phyloP scores from a whole-genome alignment of 768 basidiomycete species.

The Trametes villosa region DNA sequence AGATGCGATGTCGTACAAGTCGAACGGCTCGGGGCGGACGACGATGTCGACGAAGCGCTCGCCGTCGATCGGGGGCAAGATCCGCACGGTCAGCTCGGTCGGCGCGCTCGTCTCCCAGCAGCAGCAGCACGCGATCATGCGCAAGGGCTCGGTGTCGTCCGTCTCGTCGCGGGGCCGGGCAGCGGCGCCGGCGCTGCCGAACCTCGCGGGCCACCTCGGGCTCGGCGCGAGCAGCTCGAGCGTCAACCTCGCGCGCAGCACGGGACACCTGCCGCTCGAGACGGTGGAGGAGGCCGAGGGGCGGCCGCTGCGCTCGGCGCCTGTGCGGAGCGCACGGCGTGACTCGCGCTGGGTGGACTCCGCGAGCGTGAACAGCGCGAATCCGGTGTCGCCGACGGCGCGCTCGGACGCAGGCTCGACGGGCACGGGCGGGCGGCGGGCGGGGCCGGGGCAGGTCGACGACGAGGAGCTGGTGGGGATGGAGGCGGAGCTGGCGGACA shows the following conservation, averaged over 20 bases:
- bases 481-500: constrained; percentile 69
- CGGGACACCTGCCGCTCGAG: constrained; percentile 53
- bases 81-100: constrained; percentile 7
- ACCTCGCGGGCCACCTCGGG: constrained; percentile 35
- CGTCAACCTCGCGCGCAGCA: constrained; percentile 57
- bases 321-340: constrained; percentile 4
- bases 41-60: constrained; percentile 29
- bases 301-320: neutral
- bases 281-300: constrained; percentile 54
- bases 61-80: constrained; percentile 25
- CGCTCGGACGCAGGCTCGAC: constrained; percentile 22
- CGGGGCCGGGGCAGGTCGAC: constrained; percentile 23
- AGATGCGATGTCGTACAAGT: constrained; percentile 34
- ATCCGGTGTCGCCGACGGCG: constrained; percentile 10
- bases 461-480: constrained; percentile 42
- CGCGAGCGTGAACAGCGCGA: constrained; percentile 1
- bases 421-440: constrained; percentile 19
- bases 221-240: constrained; percentile 45
- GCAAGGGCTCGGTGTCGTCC: constrained; percentile 68
- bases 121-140: constrained; percentile 27
- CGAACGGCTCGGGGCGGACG: constrained; percentile 29
- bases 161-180: constrained; percentile 53
- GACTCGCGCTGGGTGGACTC: constrained; percentile 21
- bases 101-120: constrained; percentile 12
- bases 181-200: constrained; percentile 25